phyloP scores from a whole-genome alignment of 176 grass and related monocot species.

The Rhynchospora pubera region DNA sequence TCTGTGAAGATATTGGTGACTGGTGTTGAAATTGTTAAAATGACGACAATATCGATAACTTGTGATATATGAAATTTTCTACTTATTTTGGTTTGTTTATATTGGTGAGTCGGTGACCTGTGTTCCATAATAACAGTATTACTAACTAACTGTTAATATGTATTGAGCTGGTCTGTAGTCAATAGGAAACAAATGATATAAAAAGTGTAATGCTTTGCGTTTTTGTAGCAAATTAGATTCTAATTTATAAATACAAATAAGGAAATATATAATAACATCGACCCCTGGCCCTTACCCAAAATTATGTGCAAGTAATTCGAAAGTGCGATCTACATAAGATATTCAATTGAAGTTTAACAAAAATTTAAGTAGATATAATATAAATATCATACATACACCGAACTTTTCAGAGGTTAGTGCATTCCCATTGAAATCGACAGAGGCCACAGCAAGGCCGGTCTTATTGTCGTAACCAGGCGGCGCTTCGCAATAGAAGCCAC shows the following conservation, averaged over 20 bases:
- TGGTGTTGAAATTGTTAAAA: neutral
- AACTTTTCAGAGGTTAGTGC: neutral
- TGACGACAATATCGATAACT: neutral
- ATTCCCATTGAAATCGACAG: constrained; percentile 84
- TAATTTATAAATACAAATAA: neutral
- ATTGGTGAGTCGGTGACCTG: too few relatives aligned
- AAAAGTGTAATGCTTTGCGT: neutral
- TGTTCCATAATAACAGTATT: too few relatives aligned
- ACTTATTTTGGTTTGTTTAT: too few relatives aligned
- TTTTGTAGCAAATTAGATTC: neutral
- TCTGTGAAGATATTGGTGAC: neutral
- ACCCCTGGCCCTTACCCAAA: too few relatives aligned
- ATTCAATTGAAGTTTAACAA: neutral
- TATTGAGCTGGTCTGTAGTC: too few relatives aligned
- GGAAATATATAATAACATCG: too few relatives aligned
- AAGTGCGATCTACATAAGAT: neutral
- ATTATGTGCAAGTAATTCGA: neutral
- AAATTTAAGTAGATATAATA: neutral
- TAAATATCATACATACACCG: neutral
- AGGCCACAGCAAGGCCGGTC: constrained; percentile 31
- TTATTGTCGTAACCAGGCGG: constrained; percentile 21
- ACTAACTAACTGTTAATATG: too few relatives aligned
- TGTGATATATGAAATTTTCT: too few relatives aligned
- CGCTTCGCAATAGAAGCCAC: constrained; percentile 57
- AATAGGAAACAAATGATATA: too few relatives aligned